A percentile compares a stretch with the other conserved stretches of the same genome.
Conservation (phyloP, 257 asterid genomes). For the Eustoma russellianum region DNA sequence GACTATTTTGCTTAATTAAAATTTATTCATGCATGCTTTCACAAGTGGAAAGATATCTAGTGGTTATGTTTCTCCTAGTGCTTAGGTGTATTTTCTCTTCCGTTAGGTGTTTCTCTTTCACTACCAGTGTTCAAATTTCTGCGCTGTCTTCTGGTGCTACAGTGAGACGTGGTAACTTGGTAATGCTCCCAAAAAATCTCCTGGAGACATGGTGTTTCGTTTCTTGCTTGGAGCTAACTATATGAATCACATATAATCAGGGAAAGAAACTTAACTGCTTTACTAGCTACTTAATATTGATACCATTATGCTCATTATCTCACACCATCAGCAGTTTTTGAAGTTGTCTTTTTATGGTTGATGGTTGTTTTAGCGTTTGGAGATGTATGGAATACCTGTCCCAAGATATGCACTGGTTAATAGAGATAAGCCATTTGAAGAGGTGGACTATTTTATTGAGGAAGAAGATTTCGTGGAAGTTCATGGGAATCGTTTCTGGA, state of each 20-base stretch:
- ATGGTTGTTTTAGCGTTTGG: slow-evolving; percentile 51
- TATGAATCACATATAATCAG: too few species aligned
- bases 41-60: not conserved
- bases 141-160: too few species aligned
- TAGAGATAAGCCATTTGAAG: slow-evolving; percentile 67
- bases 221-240: too few species aligned
- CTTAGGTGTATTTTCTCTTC: too few species aligned
- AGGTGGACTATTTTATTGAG: slow-evolving; percentile 72
- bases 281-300: not conserved
- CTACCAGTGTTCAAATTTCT: too few species aligned
- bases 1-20: not conserved
- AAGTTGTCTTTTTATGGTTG: slow-evolving; percentile 1
- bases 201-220: too few species aligned
- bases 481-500: slow-evolving; percentile 72
- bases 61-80: too few species aligned
- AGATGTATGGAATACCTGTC: slow-evolving; percentile 73
- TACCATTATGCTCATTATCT: not conserved
- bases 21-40: not conserved
- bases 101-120: too few species aligned
- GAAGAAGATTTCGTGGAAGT: slow-evolving; percentile 94
- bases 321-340: not conserved
- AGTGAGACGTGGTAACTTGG: too few species aligned
- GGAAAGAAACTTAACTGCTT: too few species aligned
- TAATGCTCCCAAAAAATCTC: too few species aligned
- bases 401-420: slow-evolving; percentile 85